Percentiles rank a stretch among this genome's conserved stretches.
phyloP scores from a whole-genome alignment of 257 asterid genomes.

The Solanum medicagineum region DNA sequence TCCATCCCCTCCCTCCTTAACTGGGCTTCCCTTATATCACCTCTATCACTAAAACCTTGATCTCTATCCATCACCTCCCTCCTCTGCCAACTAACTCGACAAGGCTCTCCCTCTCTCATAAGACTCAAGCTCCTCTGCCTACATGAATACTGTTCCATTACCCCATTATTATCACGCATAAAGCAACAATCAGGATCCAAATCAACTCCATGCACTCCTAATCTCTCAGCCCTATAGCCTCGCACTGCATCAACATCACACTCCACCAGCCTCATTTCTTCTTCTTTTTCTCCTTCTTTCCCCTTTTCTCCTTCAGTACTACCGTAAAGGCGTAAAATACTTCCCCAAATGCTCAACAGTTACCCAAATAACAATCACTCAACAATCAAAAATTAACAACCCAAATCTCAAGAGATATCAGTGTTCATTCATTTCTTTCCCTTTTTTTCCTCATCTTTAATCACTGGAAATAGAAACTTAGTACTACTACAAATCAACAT shows the following conservation, averaged over 20 bases:
- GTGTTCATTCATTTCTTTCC: not conserved
- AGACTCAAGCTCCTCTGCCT: constrained; percentile 2
- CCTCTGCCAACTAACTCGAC: not conserved
- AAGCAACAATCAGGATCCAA: not conserved
- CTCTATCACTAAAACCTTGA: not conserved
- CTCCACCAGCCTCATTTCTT: not conserved
- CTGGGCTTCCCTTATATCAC: not conserved
- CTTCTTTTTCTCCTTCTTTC: not conserved
- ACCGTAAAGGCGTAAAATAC: not conserved
- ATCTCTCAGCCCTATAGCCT: not conserved
- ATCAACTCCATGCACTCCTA: not conserved
- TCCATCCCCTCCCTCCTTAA: not conserved
- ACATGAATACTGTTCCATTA: not conserved
- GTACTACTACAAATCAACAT: not conserved
- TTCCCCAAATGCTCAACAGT: not conserved
- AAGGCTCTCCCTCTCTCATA: not conserved
- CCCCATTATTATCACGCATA: not conserved
- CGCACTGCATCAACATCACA: not conserved
- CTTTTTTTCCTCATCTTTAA: not conserved
- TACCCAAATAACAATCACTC: too few relatives aligned
- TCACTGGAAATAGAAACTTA: not conserved
- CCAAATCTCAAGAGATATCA: not conserved
- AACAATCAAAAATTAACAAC: not conserved
- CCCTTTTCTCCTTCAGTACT: not conserved
- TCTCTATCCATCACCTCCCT: not conserved